Evolutionary conservation across 495 filamentous ascomycete species (phyloP), one percentile per base, ranked within the genome.

Genomic region (Neurospora terricola): DNA sequence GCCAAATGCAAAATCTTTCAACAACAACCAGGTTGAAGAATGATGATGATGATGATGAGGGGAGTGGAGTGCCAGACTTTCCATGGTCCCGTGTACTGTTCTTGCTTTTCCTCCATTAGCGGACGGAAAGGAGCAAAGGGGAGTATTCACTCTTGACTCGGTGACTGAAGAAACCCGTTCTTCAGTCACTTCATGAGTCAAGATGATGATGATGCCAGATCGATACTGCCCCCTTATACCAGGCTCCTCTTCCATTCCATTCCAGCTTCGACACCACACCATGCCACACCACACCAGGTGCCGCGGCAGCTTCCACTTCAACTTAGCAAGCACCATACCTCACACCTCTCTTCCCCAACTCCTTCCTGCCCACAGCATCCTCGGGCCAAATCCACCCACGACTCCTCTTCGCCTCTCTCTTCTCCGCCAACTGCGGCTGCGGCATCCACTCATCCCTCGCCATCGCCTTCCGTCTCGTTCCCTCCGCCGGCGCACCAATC

Each of bases 321-420:
- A 38, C 36, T 76, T 74, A 84, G 77, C 81, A 84, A 38, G 76
- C 81, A 14, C 81, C 81, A 42, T 88, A 88, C 74, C 83, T 80
- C 40, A 88, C 87, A 10, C 86, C 86, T 62, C 86, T 80, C 82
- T 86, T 86, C 3, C 86, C 87, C n/a, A 89, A 73, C 76, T 89
- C 86, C 76, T 88, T 88, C 70, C 86, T 76, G 8, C 85, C 82
- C 5, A 89, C 80, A 2, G 83, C 78, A 45, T 97, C 93, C 73
- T 92, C 90, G 27, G 94, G 94, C 84, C 87, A 89, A 2, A 96
- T 89, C 93, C 94, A 98, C 0, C 94, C 94, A 21, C 94, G 83
- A 8, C 88, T 85, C 59, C 92, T 84, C 84, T 94, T 97, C 69
- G 93, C 93, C 82, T 92, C 91, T 27, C 94, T 84, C 85, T 90